Base-by-base conservation (phyloP, 345 rosid genomes). In the Eucalyptus curtisii region DNA sequence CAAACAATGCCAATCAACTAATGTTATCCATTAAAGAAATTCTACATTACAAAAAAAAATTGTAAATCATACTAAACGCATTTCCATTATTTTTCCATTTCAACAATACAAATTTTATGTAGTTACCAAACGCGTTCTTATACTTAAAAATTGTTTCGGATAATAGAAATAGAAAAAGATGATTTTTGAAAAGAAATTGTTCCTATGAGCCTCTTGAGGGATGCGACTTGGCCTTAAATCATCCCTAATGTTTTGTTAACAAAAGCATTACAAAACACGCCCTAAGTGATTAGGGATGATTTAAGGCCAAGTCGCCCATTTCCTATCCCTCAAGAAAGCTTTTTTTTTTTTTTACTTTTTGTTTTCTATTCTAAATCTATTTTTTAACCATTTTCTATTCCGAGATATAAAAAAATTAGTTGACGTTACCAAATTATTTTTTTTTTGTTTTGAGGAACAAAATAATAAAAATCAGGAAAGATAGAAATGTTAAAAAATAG, bases 351-450 rank as follows among this genome's bases (percentile, higher is more conserved):
- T 47, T 4, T 1, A 20, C 25, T 19, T 3, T 0, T 52, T 52
- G 0, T 4, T 4, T 52, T 52, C 0, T 20, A 52, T 52, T 52
- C 2, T 0, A 52, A 52, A 20, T 52, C 0, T 52, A 20, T 20
- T 52, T 0, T 20, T 10, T 20, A 52, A 20, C 25, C 5, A 52
- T 64, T 15, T 64, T 64, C 0, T 7, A n/a, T n/a, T 64, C 0
- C 0, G 0, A 0, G 22, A 2, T 0, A 52, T 7, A 3, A 50
- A 52, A 17, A 52, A 52, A 52, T 7, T 20, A 52, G 25, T 52
- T 52, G 2, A 52, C 1, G 0, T 3, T 52, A 52, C 1, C 22
- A 7, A 50, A 17, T 52, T 16, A 6, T 2, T 0, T 7, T 52
- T 52, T 52, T 52, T 52, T 52, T 4, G 0, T 19, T 52, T 52